Conservation (phyloP, 768 basidiomycete species). For the Auricularia auricula-judae region DNA sequence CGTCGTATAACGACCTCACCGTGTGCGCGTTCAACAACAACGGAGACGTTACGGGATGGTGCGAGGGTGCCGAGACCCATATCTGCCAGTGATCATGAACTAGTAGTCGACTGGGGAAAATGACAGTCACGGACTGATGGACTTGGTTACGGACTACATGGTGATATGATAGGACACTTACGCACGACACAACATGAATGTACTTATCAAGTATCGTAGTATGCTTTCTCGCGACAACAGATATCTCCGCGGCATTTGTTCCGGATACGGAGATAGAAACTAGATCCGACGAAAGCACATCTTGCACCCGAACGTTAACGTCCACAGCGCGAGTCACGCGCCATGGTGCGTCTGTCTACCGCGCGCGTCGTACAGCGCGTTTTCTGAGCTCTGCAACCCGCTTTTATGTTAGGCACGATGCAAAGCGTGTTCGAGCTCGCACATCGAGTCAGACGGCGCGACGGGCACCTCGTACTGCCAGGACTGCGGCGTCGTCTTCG, state of each 20-base stretch:
- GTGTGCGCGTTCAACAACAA: neutral
- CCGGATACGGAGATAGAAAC: neutral
- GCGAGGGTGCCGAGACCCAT: neutral
- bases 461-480: slow-evolving; percentile 82
- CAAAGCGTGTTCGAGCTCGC: neutral
- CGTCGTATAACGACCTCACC: neutral
- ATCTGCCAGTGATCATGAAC: neutral
- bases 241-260: neutral
- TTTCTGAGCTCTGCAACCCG: too few species aligned
- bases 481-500: slow-evolving; percentile 79
- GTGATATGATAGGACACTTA: too few species aligned
- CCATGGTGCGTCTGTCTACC: neutral
- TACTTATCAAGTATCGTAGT: neutral
- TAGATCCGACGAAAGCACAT: neutral
- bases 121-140: neutral
- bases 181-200: too few species aligned
- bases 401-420: neutral
- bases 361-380: too few species aligned
- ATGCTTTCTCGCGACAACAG: neutral
- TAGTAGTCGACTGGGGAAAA: neutral
- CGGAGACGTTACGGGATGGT: neutral
- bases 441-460: slow-evolving; percentile 71
- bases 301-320: neutral
- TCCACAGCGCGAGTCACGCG: neutral
- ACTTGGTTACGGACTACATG: neutral